phyloP scores from a whole-genome alignment of 2,329 filamentous ascomycete genomes.

The Zasmidium cellare region DNA sequence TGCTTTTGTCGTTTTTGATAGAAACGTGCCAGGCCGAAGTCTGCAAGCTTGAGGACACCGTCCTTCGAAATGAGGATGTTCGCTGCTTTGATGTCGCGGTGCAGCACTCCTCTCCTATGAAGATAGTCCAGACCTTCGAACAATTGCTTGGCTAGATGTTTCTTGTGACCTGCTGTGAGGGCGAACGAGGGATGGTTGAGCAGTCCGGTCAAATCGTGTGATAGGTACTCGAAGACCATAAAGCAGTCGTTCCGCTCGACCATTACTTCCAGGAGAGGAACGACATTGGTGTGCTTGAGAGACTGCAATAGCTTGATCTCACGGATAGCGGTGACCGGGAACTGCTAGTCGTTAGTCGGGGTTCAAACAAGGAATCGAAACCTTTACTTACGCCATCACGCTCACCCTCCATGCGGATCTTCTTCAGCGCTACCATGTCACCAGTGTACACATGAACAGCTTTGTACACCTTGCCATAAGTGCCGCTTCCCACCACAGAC shows the following conservation, averaged over 20 bases:
- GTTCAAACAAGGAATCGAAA: neutral
- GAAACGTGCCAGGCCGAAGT: constrained; percentile 94
- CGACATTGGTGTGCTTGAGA: constrained; percentile 77
- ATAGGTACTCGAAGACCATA: constrained; percentile 99
- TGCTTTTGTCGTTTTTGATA: constrained; percentile 89
- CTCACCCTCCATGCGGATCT: constrained; percentile 92
- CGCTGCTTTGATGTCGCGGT: constrained; percentile 96
- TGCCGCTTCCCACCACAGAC: constrained; percentile 92
- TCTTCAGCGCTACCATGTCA: constrained; percentile 79
- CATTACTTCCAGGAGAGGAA: constrained; percentile 88
- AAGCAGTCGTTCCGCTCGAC: constrained; percentile 98
- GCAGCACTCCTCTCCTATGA: constrained; percentile 87
- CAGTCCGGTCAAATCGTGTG: constrained; percentile 91
- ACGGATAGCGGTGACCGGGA: constrained; percentile 85
- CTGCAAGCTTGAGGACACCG: constrained; percentile 86
- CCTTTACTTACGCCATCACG: constrained; percentile 65
- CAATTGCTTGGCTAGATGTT: constrained; percentile 87
- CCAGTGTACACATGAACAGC: constrained; percentile 91
- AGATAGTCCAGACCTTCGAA: constrained; percentile 94
- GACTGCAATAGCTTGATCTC: constrained; percentile 93
- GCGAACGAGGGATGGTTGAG: constrained; percentile 93
- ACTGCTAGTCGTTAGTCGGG: constrained; percentile 44
- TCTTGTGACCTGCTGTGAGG: constrained; percentile 81
- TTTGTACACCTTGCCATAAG: constrained; percentile 95
- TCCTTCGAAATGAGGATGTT: constrained; percentile 93